A percentile compares a stretch with the other conserved stretches of the same genome.
phyloP scores from a whole-genome alignment of 2,329 filamentous ascomycete genomes.

The Fusarium nisikadoi region DNA sequence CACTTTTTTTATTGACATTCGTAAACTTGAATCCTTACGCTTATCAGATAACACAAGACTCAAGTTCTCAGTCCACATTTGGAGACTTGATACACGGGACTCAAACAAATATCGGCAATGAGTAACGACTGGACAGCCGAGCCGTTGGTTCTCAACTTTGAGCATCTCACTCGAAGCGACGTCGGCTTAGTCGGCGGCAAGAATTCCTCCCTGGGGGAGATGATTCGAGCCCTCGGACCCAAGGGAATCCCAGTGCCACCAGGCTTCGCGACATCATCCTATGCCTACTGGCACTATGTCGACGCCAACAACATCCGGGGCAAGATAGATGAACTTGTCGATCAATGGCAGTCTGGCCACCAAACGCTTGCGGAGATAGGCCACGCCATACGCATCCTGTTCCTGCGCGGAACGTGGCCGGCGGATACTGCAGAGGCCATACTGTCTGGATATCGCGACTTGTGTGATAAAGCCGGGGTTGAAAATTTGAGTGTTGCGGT shows the following conservation, averaged over 20 bases:
- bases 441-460: slow-evolving; percentile 42
- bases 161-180: slow-evolving; percentile 11
- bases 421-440: slow-evolving; percentile 45
- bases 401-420: slow-evolving; percentile 48
- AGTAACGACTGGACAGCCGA: background rate
- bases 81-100: background rate
- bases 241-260: slow-evolving; percentile 48
- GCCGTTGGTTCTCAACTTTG: slow-evolving; percentile 12
- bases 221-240: slow-evolving; percentile 46
- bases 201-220: slow-evolving; percentile 53
- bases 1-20: background rate
- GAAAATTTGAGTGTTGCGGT: slow-evolving; percentile 50
- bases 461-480: slow-evolving; percentile 35
- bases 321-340: slow-evolving; percentile 43
- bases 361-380: slow-evolving; percentile 47
- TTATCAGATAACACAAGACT: background rate
- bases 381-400: slow-evolving; percentile 43
- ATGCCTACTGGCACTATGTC: slow-evolving; percentile 49
- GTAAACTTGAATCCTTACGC: background rate
- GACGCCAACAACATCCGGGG: slow-evolving; percentile 47
- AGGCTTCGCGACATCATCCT: slow-evolving; percentile 50
- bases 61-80: background rate
- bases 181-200: slow-evolving; percentile 49
- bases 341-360: slow-evolving; percentile 46
- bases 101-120: background rate